Evolutionary conservation across 2,329 filamentous ascomycete species (phyloP), one percentile per base, ranked within the genome.

Genomic region (Teratosphaeria zuluensis): DNA sequence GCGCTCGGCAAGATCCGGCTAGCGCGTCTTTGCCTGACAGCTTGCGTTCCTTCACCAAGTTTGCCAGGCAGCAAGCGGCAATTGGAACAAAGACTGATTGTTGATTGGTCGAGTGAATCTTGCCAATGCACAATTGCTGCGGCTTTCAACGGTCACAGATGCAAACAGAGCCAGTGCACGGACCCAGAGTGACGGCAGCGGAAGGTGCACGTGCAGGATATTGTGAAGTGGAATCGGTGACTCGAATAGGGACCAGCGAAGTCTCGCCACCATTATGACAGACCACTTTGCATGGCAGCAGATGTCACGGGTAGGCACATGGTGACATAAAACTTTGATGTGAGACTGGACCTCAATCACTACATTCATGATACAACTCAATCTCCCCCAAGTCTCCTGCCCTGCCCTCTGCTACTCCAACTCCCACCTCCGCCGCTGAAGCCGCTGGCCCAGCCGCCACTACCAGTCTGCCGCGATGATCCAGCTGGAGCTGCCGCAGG

Each of bases 331-430:
- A 28, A 28, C 24, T 4, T 28, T 28, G 24, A 28, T 2, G 24
- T 28, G 24, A 28, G 24, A 35, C 35, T 42, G 9, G 35, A 42
- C 5, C 35, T 42, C 12, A 42, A 14, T 16, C 35, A 42, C 11
- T 42, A 16, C 35, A 16, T 42, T 5, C 11, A 42, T 5, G 11
- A 14, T 16, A 42, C 12, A 12, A 33, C 51, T 57, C 48, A 58
- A 21, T 59, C 68, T 52, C 69, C 62, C 21, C 86, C 86, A 11
- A 89, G 74, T 55, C 86, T 80, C 46, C 83, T 80, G 0, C 86
- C 86, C 6, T 78, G 71, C 1, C 86, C 86, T 63, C 85, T 78
- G 31, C 78, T 81, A 59, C 78, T 80, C 87, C 86, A 89, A 7
- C 66, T 58, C 24, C 62, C 63, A 21, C 68, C 66, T 33, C 62